Conservation (phyloP, 139 green algal species). For the Diplosphaera chodatii region DNA sequence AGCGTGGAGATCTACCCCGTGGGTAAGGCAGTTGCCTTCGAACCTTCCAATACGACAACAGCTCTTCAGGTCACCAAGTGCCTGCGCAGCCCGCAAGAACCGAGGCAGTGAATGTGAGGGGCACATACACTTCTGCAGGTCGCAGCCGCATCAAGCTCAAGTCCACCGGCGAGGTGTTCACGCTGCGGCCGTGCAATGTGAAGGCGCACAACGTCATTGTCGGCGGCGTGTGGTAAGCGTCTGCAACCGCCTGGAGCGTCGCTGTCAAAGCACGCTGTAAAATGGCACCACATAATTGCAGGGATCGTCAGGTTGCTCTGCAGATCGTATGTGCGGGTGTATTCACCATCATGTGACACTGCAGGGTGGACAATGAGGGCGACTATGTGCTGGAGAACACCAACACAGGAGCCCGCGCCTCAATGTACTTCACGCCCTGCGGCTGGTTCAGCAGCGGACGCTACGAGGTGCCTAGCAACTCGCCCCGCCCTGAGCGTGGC, state of each 20-base stretch:
- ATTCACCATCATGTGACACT: not conserved
- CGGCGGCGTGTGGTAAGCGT: slow-evolving; percentile 71
- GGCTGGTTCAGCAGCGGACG: slow-evolving; percentile 85
- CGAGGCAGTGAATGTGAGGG: no score
- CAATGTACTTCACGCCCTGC: slow-evolving; percentile 83
- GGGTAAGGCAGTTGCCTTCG: no score
- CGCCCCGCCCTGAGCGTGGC: no score
- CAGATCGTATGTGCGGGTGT: not conserved
- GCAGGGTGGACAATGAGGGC: slow-evolving; percentile 75
- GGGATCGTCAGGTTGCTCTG: not conserved
- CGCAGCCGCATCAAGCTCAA: slow-evolving; percentile 83
- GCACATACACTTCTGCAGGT: slow-evolving; percentile 46
- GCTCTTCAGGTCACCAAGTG: no score
- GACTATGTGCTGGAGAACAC: slow-evolving; percentile 72
- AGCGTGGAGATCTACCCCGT: slow-evolving; percentile 89
- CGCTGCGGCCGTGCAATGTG: slow-evolving; percentile 66
- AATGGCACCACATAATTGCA: no score
- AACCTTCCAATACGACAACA: no score
- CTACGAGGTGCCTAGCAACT: no score
- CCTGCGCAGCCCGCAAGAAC: no score
- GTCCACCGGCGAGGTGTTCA: slow-evolving; percentile 69
- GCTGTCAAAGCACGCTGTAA: no score
- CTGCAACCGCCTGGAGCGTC: no score
- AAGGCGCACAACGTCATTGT: slow-evolving; percentile 93
- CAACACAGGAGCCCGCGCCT: slow-evolving; percentile 61